These are phyloP conservation scores for Henckelia pumila DNA, from an alignment of 257 asterid genomes.

Conservation along the genomic window DNA sequence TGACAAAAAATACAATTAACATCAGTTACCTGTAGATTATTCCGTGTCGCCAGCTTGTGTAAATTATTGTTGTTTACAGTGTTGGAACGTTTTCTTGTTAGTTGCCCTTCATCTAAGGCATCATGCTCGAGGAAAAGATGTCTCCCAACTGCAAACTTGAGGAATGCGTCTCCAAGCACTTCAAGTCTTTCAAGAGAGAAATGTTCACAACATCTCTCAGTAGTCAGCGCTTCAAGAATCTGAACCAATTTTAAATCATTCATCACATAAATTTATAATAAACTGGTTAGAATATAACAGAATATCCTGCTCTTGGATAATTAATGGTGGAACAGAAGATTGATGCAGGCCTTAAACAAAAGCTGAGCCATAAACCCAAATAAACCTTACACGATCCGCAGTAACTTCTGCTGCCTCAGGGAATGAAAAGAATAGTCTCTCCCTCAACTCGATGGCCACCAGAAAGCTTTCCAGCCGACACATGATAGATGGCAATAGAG, in stretches of 20 bases:
- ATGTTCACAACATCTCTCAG: conserved; percentile 78
- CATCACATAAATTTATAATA: conserved; percentile 21
- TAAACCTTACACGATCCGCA: conserved; percentile 56
- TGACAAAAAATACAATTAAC: conserved; percentile 1
- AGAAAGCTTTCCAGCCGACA: conserved; percentile 86
- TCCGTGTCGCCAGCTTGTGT: conserved; percentile 55
- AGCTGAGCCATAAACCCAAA: conserved; percentile 18
- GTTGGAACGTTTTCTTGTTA: conserved; percentile 85
- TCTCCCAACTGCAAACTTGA: conserved; percentile 90
- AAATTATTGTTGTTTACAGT: conserved; percentile 74
- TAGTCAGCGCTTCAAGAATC: conserved; percentile 99
- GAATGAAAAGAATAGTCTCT: conserved; percentile 64
- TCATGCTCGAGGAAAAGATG: conserved; percentile 73
- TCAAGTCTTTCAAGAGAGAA: conserved; percentile 98
- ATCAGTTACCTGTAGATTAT: conserved; percentile 71
- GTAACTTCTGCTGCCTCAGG: conserved; percentile 79
- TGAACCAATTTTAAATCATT: conserved; percentile 37
- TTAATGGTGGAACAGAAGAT: conserved; percentile 12
- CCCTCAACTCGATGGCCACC: conserved; percentile 82
- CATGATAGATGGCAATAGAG: conserved; percentile 89
- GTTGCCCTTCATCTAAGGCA: conserved; percentile 87
- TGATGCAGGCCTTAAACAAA: conserved; percentile 4
- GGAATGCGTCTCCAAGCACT: conserved; percentile 98
- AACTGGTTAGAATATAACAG: conserved; percentile 13
- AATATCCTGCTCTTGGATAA: conserved; percentile 7